Evolutionary conservation across 108 stramenopile genomes (phyloP), one percentile per base, ranked within the genome.

Genomic region (Nitzschia sp.): DNA sequence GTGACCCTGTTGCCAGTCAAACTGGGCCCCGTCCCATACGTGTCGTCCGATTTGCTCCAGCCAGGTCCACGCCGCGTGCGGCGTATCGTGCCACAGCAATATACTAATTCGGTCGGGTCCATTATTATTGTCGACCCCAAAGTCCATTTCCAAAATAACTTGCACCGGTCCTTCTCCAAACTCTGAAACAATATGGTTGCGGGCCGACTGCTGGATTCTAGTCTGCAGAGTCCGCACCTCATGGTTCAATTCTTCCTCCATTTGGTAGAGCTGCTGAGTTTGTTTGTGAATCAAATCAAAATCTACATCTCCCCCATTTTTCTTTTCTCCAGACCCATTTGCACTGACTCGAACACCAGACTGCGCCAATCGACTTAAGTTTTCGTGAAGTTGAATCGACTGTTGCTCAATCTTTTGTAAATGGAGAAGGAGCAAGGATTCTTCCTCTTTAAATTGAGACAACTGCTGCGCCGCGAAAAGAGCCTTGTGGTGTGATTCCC

Each of bases 1-100:
- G 48, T 60, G 63, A 53, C 67, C 67, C 33, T 71, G 72, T 17
- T 77, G 38, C 71, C 77, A 72, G 9, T 51, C 32, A 51, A 85
- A 72, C 13, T 31, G 25, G 15, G 80, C 77, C 4, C 70, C 78
- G 42, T 77, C 69, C 84, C 84, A 85, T 4, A 66, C 46, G 17
- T 70, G 57, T 25, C 70, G 70, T 72, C 54, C 51, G 31, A 85
- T 81, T 58, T 85, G 84, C 26, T 85, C 71, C 21, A 85, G 34
- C 59, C 66, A 72, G 19, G 74, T 78, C 84, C 84, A 85, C 4
- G 74, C 75, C 13, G 84, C 79, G 57, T 85, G 84, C 11, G 84
- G 84, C 0, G 84, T 79, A 45, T 80, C 80, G 45, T 76, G 71
- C 69, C 71, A 81, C 36, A 85, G 64, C 34, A 68, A 26, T 38